Evolutionary conservation across 176 grass and related monocot genomes (phyloP).

Genomic region (Tillandsia leiboldiana): DNA sequence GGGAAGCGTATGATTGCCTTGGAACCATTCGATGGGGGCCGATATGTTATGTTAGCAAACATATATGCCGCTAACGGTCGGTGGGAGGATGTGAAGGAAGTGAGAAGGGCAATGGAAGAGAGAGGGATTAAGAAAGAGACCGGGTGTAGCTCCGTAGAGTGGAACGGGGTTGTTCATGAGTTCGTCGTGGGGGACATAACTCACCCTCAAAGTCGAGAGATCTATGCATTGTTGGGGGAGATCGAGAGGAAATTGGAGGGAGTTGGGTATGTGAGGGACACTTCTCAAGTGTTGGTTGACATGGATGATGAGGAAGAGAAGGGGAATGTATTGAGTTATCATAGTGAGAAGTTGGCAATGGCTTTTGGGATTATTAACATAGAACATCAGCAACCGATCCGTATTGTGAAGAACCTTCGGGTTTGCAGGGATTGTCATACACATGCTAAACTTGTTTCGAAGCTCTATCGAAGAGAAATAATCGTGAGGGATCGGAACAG

Average conservation of each 20-base stretch:
- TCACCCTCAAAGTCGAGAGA: conserved; percentile 10
- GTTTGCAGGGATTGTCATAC: conserved; percentile 23
- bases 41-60: conserved; percentile 50
- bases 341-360: conserved; percentile 25
- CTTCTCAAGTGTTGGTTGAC: conserved; percentile 18
- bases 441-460: conserved; percentile 29
- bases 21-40: conserved; percentile 50
- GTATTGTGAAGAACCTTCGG: conserved; percentile 31
- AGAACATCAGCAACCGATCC: conserved; percentile 4
- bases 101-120: conserved; percentile 38
- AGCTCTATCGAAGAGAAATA: conserved; percentile 25
- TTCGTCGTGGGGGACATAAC: conserved; percentile 16
- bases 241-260: conserved; percentile 17
- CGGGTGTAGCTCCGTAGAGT: conserved; percentile 45
- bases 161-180: conserved; percentile 28
- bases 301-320: conserved; percentile 33
- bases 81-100: conserved; percentile 34
- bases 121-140: conserved; percentile 40
- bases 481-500: conserved; percentile 18
- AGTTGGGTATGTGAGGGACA: conserved; percentile 33
- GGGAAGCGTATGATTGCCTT: conserved; percentile 50
- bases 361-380: conserved; percentile 33
- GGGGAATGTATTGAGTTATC: conserved; percentile 22
- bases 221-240: conserved; percentile 22
- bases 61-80: conserved; percentile 42